Evolutionary conservation across 2,329 filamentous ascomycete species (phyloP).

Genomic region (Fusarium denticulatum): DNA sequence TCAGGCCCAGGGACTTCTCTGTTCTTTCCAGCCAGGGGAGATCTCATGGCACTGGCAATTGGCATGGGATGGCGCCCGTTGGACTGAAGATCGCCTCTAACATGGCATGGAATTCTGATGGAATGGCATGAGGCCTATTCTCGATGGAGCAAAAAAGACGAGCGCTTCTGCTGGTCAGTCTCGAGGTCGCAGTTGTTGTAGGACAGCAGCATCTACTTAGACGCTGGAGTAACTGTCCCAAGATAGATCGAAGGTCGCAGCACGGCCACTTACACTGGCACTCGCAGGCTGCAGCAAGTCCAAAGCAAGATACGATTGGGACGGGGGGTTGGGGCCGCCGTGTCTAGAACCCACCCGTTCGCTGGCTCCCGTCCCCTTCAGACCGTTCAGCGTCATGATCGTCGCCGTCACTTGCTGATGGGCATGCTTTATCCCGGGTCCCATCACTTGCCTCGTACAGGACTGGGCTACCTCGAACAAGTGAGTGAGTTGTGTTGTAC

Average conservation of each 20-base stretch:
- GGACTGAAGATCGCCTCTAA: conserved; percentile 33
- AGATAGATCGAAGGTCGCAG: conserved; percentile 13
- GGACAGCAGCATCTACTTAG: conserved; percentile 9
- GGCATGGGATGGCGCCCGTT: conserved; percentile 33
- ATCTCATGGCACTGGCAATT: conserved; percentile 33
- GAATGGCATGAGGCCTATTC: conserved; percentile 33
- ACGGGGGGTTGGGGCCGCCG: conserved; percentile 19
- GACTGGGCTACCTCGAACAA: conserved; percentile 10
- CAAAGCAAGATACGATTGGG: conserved; percentile 29
- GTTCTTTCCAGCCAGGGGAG: conserved; percentile 24
- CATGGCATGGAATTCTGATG: conserved; percentile 38
- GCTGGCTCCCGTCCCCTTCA: conserved; percentile 34
- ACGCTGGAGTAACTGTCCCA: conserved; percentile 31
- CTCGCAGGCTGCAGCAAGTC: conserved; percentile 19
- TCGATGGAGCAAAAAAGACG: background rate
- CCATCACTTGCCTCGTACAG: conserved; percentile 18
- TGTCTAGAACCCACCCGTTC: conserved; percentile 43
- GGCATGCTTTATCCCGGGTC: conserved; percentile 35
- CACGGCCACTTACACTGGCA: background rate
- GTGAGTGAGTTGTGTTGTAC: conserved; percentile 21
- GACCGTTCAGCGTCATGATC: conserved; percentile 40
- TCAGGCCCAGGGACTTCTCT: conserved; percentile 19
- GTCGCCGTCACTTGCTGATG: conserved; percentile 30
- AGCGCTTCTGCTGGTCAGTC: conserved; percentile 34
- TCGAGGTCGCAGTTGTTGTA: conserved; percentile 30